A percentile compares a stretch with the other conserved stretches of the same genome.
Conservation (phyloP, 768 basidiomycete species). For the Serendipita indica region DNA sequence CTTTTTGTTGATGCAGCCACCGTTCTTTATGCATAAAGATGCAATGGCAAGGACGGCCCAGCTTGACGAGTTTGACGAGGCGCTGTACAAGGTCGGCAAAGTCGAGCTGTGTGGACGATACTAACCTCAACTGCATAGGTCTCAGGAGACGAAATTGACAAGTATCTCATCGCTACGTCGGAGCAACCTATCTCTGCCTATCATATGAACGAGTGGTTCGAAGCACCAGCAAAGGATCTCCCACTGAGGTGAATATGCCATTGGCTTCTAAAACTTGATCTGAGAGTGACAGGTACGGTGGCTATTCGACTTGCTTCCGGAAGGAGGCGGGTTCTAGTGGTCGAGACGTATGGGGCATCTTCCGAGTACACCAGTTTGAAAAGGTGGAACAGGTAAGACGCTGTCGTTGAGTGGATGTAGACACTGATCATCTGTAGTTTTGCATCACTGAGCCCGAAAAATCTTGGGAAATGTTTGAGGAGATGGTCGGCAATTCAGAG, state of each 20-base stretch:
- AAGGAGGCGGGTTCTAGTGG: slow-evolving; percentile 98
- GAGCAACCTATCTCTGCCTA: slow-evolving; percentile 97
- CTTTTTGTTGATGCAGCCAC: slow-evolving; percentile 92
- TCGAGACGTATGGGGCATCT: slow-evolving; percentile 98
- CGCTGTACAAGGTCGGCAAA: slow-evolving; percentile 71
- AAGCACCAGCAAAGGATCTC: slow-evolving; percentile 80
- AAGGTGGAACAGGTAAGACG: slow-evolving; percentile 62
- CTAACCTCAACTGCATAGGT: slow-evolving; percentile 33
- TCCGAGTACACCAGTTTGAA: slow-evolving; percentile 99
- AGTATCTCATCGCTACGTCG: slow-evolving; percentile 97
- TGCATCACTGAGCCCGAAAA: slow-evolving; percentile 87
- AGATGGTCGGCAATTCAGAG: slow-evolving; percentile 80
- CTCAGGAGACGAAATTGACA: slow-evolving; percentile 82
- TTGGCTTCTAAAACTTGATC: slow-evolving; percentile 24
- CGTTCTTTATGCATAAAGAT: slow-evolving; percentile 97
- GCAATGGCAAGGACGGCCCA: slow-evolving; percentile 97
- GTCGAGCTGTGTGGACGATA: neutral
- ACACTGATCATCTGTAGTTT: slow-evolving; percentile 35
- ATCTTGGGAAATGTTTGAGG: slow-evolving; percentile 87
- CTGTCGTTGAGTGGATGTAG: neutral
- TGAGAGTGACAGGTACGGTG: slow-evolving; percentile 25
- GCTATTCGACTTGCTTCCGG: slow-evolving; percentile 80
- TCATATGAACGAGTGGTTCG: slow-evolving; percentile 97
- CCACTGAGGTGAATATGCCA: slow-evolving; percentile 80
- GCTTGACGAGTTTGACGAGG: slow-evolving; percentile 95